These are phyloP conservation scores for Pseudonitzschia multiseries DNA, from an alignment of 108 stramenopile genomes.

Conservation along the genomic window DNA sequence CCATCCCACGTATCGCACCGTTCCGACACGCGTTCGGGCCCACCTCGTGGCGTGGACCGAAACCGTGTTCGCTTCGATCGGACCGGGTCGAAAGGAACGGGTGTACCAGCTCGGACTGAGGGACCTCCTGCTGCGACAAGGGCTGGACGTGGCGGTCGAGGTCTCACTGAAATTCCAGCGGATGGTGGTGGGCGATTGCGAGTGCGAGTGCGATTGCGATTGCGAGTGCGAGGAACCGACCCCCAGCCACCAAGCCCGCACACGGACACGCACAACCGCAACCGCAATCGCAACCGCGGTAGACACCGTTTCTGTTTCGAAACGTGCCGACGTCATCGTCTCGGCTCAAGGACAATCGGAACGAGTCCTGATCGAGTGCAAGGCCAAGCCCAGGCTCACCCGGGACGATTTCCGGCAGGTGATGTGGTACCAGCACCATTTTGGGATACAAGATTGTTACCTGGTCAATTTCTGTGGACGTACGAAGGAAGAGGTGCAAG, in stretches of 20 bases:
- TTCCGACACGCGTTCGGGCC: not conserved
- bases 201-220: too few relatives aligned
- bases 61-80: not conserved
- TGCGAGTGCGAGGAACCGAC: not conserved
- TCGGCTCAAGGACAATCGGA: not conserved
- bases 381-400: slow-evolving; percentile 5
- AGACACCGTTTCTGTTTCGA: not conserved
- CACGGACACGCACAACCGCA: too few relatives aligned
- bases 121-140: not conserved
- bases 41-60: not conserved
- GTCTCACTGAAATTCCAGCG: not conserved
- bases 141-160: not conserved
- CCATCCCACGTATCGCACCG: too few relatives aligned
- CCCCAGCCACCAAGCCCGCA: too few relatives aligned
- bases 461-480: slow-evolving; percentile 8
- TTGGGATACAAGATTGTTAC: slow-evolving; percentile 2
- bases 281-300: not conserved
- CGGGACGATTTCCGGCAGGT: slow-evolving; percentile 2
- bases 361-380: slow-evolving; percentile 5
- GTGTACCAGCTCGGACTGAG: not conserved
- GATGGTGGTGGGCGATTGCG: not conserved
- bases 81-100: not conserved
- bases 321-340: not conserved
- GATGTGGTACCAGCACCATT: slow-evolving; percentile 3
- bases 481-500: not conserved